Evolutionary conservation across 257 asterid species (phyloP), one percentile per base, ranked within the genome.

Genomic region (Anisodus acutangulus): DNA sequence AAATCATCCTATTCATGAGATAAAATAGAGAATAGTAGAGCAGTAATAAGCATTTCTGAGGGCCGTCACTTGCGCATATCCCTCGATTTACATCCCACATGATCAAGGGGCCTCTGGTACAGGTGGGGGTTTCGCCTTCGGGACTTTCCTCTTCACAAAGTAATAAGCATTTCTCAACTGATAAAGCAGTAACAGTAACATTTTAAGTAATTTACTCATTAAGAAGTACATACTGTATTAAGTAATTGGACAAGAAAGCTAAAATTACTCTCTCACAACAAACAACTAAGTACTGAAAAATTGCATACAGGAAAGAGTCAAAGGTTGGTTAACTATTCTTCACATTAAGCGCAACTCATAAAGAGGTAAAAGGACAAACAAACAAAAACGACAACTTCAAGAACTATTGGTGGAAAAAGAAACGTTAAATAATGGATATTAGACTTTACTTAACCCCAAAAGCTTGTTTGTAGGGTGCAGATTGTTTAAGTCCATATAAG

Each of bases 1-100:
- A 22, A 22, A 22, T 22, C 88, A 92, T 79, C 93, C 99, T 93
- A 87, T 54, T 85, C 83, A 83, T 16, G 17, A 79, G 54, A 82
- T 49, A 74, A 11, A 71, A 47, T 19, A 72, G 11, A 41, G 43
- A 74, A 49, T 12, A 5, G 43, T 12, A 5, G 43, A 7, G n/a
- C 58, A 9, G 19, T 47, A 49, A 49, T 72, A 72, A 72, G 60
- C 17, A 74, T 49, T 49, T 74, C 35, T 49, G n/a, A n/a, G n/a
- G n/a, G n/a, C n/a, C n/a, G n/a, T n/a, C n/a, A n/a, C n/a, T n/a
- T n/a, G n/a, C n/a, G n/a, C n/a, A n/a, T n/a, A n/a, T n/a, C n/a
- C n/a, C n/a, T n/a, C n/a, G n/a, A n/a, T n/a, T n/a, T n/a, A n/a
- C n/a, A n/a, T n/a, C n/a, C n/a, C n/a, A n/a, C n/a, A n/a, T n/a